A percentile compares a stretch with the other conserved stretches of the same genome.
phyloP scores from a whole-genome alignment of 768 basidiomycete genomes.

The Hortiboletus flavorubellus region DNA sequence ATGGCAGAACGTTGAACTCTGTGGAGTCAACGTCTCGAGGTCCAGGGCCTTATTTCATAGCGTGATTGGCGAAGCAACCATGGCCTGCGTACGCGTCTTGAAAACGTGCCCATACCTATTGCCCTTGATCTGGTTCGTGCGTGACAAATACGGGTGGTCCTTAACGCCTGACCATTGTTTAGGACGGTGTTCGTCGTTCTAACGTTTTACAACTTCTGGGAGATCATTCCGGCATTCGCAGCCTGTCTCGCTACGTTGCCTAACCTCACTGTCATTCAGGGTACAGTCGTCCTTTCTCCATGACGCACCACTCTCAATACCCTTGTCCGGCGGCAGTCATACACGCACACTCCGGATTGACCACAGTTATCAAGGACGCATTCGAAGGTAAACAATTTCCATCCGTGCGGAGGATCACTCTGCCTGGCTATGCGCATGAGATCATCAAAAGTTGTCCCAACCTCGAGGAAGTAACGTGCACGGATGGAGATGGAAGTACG shows the following conservation, averaged over 20 bases:
- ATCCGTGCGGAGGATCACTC: constrained; percentile 1
- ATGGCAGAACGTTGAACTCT: constrained; percentile 10
- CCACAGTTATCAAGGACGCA: constrained; percentile 1
- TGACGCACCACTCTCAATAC: background rate
- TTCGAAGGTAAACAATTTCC: constrained; percentile 10
- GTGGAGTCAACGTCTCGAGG: background rate
- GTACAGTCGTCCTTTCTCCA: background rate
- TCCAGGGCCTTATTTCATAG: background rate
- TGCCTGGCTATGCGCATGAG: constrained; percentile 4
- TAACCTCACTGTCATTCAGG: constrained; percentile 9
- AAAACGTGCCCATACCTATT: constrained; percentile 1
- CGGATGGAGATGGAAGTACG: constrained; percentile 3
- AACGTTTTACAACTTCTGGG: background rate
- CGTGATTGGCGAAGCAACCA: background rate
- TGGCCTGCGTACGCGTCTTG: background rate
- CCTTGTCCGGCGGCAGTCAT: background rate
- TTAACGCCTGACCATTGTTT: background rate
- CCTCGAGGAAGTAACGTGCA: constrained; percentile 9
- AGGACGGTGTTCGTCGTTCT: constrained; percentile 2
- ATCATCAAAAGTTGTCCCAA: constrained; percentile 11
- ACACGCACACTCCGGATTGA: background rate
- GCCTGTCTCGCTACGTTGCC: background rate
- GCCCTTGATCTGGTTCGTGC: constrained; percentile 5
- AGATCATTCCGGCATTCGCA: constrained; percentile 10
- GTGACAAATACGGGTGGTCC: background rate